Evolutionary conservation across 805 yeast genomes (phyloP).

Genomic region (Ogataea methanolica): DNA sequence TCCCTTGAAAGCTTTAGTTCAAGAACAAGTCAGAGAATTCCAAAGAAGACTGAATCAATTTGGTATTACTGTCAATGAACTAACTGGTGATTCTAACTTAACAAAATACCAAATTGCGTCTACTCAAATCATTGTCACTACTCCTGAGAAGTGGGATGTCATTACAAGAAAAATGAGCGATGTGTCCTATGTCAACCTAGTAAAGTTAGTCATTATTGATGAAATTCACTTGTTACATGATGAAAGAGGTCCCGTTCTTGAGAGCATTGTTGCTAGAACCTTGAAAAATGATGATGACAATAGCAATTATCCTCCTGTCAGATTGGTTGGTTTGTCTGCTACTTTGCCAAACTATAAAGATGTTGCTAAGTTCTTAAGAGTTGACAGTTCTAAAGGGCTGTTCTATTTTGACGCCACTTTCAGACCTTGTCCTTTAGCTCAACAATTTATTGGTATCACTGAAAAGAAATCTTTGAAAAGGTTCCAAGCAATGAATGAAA

Average conservation of each 20-base stretch:
- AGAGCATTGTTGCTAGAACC: conserved; percentile 78
- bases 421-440: conserved; percentile 91
- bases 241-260: conserved; percentile 92
- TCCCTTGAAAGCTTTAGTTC: conserved; percentile 91
- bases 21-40: conserved; percentile 89
- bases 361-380: conserved; percentile 78
- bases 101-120: conserved; percentile 70
- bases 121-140: conserved; percentile 82
- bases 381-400: conserved; percentile 52
- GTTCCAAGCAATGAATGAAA: conserved; percentile 80
- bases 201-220: conserved; percentile 74
- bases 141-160: conserved; percentile 98
- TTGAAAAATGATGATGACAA: conserved; percentile 41
- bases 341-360: conserved; percentile 86
- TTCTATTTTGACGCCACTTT: conserved; percentile 80
- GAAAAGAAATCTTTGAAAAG: conserved; percentile 77
- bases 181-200: conserved; percentile 56
- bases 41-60: conserved; percentile 58
- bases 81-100: conserved; percentile 85
- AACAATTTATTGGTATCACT: conserved; percentile 82
- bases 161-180: conserved; percentile 80
- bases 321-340: conserved; percentile 87
- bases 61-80: conserved; percentile 73
- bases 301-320: conserved; percentile 38
- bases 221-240: conserved; percentile 93